phyloP scores from a whole-genome alignment of 768 basidiomycete species.

The Tulasnella sp. region DNA sequence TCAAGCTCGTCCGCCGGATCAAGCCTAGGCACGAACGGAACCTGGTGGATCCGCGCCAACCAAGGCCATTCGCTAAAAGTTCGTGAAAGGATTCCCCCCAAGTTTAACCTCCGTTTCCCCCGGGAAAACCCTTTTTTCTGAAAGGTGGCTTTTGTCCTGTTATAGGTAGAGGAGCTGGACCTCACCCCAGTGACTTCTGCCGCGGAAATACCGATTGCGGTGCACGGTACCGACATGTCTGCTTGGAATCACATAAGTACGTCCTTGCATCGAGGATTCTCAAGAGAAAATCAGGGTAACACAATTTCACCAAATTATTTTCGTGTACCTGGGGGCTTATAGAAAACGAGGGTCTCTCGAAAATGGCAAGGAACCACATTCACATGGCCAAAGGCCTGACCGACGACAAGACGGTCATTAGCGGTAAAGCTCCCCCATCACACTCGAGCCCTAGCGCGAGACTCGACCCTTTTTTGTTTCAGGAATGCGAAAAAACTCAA shows the following conservation, averaged over 20 bases:
- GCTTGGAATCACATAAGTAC: slow-evolving; percentile 77
- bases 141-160: neutral
- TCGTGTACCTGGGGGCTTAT: neutral
- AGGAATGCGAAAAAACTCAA: slow-evolving; percentile 83
- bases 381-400: slow-evolving; percentile 84
- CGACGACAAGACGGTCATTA: slow-evolving; percentile 63
- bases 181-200: slow-evolving; percentile 60
- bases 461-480: slow-evolving; percentile 28
- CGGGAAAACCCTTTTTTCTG: neutral
- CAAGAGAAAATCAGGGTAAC: slow-evolving; percentile 14
- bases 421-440: slow-evolving; percentile 56
- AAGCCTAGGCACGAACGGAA: slow-evolving; percentile 39
- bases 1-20: slow-evolving; percentile 38
- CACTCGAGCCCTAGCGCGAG: neutral
- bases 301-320: neutral
- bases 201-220: slow-evolving; percentile 73
- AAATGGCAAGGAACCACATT: slow-evolving; percentile 88
- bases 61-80: slow-evolving; percentile 89
- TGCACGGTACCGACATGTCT: slow-evolving; percentile 73
- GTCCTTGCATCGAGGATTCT: slow-evolving; percentile 36
- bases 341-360: slow-evolving; percentile 76
- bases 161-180: slow-evolving; percentile 69
- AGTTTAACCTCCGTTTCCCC: neutral
- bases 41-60: slow-evolving; percentile 90
- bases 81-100: slow-evolving; percentile 31